Evolutionary conservation across 352 stramenopile species (phyloP), one percentile per base, ranked within the genome.

Genomic region (Phytopythium oedochilum): DNA sequence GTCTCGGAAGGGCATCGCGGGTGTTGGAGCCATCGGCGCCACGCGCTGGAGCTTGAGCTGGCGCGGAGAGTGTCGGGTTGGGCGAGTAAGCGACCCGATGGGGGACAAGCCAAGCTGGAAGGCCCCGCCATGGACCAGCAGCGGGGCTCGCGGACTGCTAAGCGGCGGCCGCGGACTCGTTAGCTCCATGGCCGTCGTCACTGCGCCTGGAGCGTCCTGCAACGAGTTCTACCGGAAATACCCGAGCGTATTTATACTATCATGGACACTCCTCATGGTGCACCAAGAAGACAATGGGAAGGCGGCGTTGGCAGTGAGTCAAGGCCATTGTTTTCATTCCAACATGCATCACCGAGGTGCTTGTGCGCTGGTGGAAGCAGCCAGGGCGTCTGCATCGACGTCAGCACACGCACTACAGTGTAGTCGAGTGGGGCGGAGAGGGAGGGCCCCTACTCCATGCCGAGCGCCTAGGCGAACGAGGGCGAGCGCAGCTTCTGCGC

Each of bases 401-500:
- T n/a, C n/a, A n/a, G n/a, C n/a, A n/a, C n/a, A n/a, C n/a, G n/a
- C n/a, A n/a, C n/a, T n/a, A n/a, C n/a, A n/a, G n/a, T 11, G 39
- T 8, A 45, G 18, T 12, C 12, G 18, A 43, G 36, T 43, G 18
- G n/a, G 36, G 18, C 22, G 18, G 36, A 22, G 35, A 40, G 35
- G 4, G 3, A 17, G 10, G 15, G 12, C 35, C 3, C 18, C 15
- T 9, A 25, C 36, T 43, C 6, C 18, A 43, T 25, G 36, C 36
- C n/a, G n/a, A n/a, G 10, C 5, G 39, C 49, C 29, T 85, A 91
- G 15, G 81, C 81, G 46, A 91, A 91, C 12, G 81, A 91, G 54
- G 81, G 78, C 59, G 78, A 89, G 68, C 81, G 78, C 51, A 81
- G 72, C 68, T 91, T 91, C 34, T 85, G 63, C 12, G 67, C 74